Conservation (phyloP, 2,329 filamentous ascomycete genomes). For the Calonectria hongkongensis region DNA sequence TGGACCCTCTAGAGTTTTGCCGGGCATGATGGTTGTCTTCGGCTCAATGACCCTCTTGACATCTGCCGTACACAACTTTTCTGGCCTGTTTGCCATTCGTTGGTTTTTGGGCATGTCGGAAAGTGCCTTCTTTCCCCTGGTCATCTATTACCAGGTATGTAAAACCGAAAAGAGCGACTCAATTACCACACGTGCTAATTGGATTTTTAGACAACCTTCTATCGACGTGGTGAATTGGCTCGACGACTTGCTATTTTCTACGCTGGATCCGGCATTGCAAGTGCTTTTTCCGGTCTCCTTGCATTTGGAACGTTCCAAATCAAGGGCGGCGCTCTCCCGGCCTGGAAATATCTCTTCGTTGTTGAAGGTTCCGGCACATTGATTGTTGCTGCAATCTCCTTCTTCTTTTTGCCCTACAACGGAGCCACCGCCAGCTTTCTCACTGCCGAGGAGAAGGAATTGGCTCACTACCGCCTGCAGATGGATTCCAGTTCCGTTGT, state of each 20-base stretch:
- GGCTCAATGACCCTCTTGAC: constrained; percentile 79
- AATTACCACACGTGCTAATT: not conserved
- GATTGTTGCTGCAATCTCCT: constrained; percentile 78
- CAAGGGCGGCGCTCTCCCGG: constrained; percentile 57
- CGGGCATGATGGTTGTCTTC: constrained; percentile 82
- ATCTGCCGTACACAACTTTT: constrained; percentile 70
- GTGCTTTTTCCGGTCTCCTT: constrained; percentile 69
- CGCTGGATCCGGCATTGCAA: constrained; percentile 83
- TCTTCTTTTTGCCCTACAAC: constrained; percentile 80
- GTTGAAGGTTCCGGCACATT: constrained; percentile 76
- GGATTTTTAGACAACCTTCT: constrained; percentile 66
- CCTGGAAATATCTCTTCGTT: constrained; percentile 72
- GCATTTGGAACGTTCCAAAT: constrained; percentile 71
- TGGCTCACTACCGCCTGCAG: constrained; percentile 84
- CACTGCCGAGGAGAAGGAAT: constrained; percentile 77
- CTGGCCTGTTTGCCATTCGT: constrained; percentile 69
- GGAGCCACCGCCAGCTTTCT: constrained; percentile 80
- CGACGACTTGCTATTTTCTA: constrained; percentile 80
- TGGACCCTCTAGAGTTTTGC: constrained; percentile 80
- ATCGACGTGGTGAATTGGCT: constrained; percentile 67
- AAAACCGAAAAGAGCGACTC: not conserved
- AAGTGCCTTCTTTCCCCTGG: constrained; percentile 72
- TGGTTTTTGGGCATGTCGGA: constrained; percentile 73
- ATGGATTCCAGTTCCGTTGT: constrained; percentile 82
- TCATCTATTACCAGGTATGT: constrained; percentile 67